Evolutionary conservation across 345 rosid genomes (phyloP), one percentile per base, ranked within the genome.

Genomic region (Microcos paniculata): DNA sequence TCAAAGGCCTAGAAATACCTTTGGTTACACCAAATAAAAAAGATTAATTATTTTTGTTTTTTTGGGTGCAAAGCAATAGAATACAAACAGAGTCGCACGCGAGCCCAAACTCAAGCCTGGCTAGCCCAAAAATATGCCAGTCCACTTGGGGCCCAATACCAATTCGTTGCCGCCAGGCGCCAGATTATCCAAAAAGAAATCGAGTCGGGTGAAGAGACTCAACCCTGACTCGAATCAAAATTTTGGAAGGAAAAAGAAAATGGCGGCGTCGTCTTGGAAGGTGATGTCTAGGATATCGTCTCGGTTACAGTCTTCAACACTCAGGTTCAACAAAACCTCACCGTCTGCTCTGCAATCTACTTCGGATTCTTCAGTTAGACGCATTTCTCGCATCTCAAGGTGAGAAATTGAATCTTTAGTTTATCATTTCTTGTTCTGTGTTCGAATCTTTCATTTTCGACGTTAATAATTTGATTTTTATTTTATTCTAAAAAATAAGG

Each of bases 181-280:
- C 61, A 8, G 23, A 24, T 21, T 14, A 28, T 14, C 8, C 42
- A 40, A 69, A 61, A 14, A 73, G 33, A 40, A 31, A 66, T 42
- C 51, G 45, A 18, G 76, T 59, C 58, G 86, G 82, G 26, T 56
- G 19, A 12, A 14, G 12, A 8, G 28, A 38, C 26, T 12, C n/a
- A n/a, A n/a, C n/a, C 91, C 90, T 69, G 77, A 30, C 6, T 77
- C 85, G 6, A 90, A 64, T 8, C 49, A 23, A 61, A 59, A 31
- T 61, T n/a, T 35, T 35, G 2, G 40, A 35, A 35, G 40, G 40
- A 35, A 35, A 7, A 87, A 87, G n/a, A 90, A 83, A 83, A 88
- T 90, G 6, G 59, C 55, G 78, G 81, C 88, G 97, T 90, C 93
- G 45, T 82, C 92, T 61, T 79, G 77, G 46, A 87, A 78, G 79